Evolutionary conservation across 2,329 filamentous ascomycete species (phyloP).

Genomic region (Claviceps pazoutovae): DNA sequence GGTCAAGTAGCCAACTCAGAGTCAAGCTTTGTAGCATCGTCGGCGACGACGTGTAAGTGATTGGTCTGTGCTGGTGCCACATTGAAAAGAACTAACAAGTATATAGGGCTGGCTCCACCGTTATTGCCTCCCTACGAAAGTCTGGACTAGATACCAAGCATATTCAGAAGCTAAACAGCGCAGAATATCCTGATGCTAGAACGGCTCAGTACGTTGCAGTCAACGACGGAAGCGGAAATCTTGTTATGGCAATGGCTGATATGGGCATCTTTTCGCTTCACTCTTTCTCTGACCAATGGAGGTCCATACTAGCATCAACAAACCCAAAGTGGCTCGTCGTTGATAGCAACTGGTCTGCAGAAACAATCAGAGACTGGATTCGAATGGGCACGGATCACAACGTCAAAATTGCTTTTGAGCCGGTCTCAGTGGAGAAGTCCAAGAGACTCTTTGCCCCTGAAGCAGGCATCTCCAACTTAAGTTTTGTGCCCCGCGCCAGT

Average conservation of each 20-base stretch:
- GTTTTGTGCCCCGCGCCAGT: slow-evolving; percentile 45
- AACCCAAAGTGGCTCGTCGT: slow-evolving; percentile 67
- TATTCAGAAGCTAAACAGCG: slow-evolving; percentile 41
- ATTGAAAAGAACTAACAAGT: background rate
- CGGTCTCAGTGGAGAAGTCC: slow-evolving; percentile 73
- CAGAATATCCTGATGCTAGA: slow-evolving; percentile 38
- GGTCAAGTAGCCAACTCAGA: slow-evolving; percentile 41
- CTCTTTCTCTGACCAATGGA: slow-evolving; percentile 43
- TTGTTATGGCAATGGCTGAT: slow-evolving; percentile 89
- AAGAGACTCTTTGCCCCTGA: slow-evolving; percentile 46
- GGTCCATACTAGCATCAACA: slow-evolving; percentile 38
- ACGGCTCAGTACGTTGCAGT: slow-evolving; percentile 88
- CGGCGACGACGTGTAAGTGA: slow-evolving; percentile 56
- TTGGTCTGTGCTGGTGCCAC: background rate
- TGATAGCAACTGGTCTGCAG: slow-evolving; percentile 72
- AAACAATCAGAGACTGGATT: slow-evolving; percentile 55
- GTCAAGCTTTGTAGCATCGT: slow-evolving; percentile 70
- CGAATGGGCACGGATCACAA: slow-evolving; percentile 39
- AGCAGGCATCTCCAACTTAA: slow-evolving; percentile 24
- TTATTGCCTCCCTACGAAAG: slow-evolving; percentile 50
- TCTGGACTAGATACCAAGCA: slow-evolving; percentile 51
- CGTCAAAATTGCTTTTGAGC: slow-evolving; percentile 65
- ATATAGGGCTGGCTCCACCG: slow-evolving; percentile 53
- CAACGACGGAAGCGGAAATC: slow-evolving; percentile 69
- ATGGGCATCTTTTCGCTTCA: slow-evolving; percentile 67